A percentile compares a stretch with the other conserved stretches of the same genome.
Conservation (phyloP, 129 eudicot species). For the Chrysanthemum seticuspe region DNA sequence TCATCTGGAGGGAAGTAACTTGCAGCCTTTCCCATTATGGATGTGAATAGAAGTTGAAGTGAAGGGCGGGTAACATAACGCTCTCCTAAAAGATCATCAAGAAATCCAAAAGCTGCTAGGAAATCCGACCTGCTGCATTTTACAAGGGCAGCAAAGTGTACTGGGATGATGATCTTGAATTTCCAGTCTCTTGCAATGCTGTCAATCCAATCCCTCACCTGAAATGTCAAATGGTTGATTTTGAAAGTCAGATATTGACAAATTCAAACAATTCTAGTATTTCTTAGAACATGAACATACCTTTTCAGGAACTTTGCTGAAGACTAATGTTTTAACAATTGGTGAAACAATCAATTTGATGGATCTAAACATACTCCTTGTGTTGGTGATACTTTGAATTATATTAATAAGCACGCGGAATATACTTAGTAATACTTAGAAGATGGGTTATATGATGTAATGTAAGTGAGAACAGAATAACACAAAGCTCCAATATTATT, state of each 20-base stretch:
- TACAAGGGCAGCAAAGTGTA: slow-evolving; percentile 90
- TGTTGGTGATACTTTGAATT: no score
- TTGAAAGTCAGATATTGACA: slow-evolving; percentile 12
- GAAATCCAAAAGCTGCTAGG: slow-evolving; percentile 87
- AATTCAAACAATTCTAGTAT: background rate
- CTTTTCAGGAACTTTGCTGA: slow-evolving; percentile 99
- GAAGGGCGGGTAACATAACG: slow-evolving; percentile 85
- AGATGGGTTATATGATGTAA: no score
- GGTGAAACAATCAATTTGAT: slow-evolving; percentile 96
- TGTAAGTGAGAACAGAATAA: no score
- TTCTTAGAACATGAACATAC: slow-evolving; percentile 34
- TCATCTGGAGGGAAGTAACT: slow-evolving; percentile 98
- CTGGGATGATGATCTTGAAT: slow-evolving; percentile 92
- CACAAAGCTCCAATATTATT: no score
- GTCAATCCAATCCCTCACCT: slow-evolving; percentile 98
- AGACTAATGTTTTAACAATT: slow-evolving; percentile 90
- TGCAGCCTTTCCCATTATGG: slow-evolving; percentile 87
- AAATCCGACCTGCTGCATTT: slow-evolving; percentile 89
- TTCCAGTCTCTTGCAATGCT: slow-evolving; percentile 85
- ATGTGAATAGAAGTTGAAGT: slow-evolving; percentile 69
- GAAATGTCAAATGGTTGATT: slow-evolving; percentile 13
- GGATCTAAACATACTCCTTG: no score
- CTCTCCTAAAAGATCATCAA: slow-evolving; percentile 91
- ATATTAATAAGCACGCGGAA: no score
- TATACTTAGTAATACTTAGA: no score